Evolutionary conservation across 169 alveolate species (phyloP).

Genomic region (Plasmodium falciparum): DNA sequence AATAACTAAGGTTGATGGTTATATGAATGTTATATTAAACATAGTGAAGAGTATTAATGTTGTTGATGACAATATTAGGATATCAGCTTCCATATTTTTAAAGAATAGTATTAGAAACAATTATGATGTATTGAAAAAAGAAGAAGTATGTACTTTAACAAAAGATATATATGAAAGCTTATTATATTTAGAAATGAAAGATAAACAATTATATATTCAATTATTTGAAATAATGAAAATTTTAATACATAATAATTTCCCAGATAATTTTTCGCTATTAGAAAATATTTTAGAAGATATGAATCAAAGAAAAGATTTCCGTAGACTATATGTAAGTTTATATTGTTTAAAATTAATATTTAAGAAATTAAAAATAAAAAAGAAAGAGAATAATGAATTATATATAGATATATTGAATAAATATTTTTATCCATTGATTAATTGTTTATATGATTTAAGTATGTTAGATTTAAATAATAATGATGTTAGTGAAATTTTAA

Average conservation of each 20-base stretch:
- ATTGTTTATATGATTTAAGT: slow-evolving; percentile 62
- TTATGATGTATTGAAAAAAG: slow-evolving; percentile 40
- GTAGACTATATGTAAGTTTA: slow-evolving; percentile 47
- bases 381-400: slow-evolving; percentile 51
- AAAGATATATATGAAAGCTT: slow-evolving; percentile 59
- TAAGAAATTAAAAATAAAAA: slow-evolving; percentile 62
- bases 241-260: slow-evolving; percentile 44
- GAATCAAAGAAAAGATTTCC: slow-evolving; percentile 61
- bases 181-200: slow-evolving; percentile 56
- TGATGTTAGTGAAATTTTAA: slow-evolving; percentile 49
- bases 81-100: slow-evolving; percentile 52
- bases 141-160: slow-evolving; percentile 47
- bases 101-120: slow-evolving; percentile 49
- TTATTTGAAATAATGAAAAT: slow-evolving; percentile 62
- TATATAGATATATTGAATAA: slow-evolving; percentile 52
- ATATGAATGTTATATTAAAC: slow-evolving; percentile 31
- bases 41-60: slow-evolving; percentile 33
- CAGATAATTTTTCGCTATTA: slow-evolving; percentile 30
- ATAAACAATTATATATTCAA: slow-evolving; percentile 48
- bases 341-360: slow-evolving; percentile 58
- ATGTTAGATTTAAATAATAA: slow-evolving; percentile 45
- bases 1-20: slow-evolving; percentile 41
- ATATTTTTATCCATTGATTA: slow-evolving; percentile 58
- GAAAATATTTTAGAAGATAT: slow-evolving; percentile 53
- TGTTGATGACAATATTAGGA: slow-evolving; percentile 53